Evolutionary conservation across 2,329 filamentous ascomycete genomes (phyloP).

Genomic region (Orbilia oligospora): DNA sequence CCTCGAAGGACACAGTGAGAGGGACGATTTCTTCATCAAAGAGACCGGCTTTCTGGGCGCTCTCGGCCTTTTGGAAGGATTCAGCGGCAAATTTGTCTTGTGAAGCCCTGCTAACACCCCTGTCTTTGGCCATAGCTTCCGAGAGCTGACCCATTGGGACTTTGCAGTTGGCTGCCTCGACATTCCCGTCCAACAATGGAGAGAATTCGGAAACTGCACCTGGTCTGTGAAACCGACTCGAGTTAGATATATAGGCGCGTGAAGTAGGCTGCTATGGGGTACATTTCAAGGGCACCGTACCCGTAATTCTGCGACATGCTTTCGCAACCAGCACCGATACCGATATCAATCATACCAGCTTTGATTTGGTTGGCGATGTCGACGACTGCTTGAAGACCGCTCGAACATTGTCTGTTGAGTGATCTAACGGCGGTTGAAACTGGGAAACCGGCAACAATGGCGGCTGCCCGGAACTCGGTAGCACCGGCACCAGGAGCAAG

Average conservation of each 20-base stretch:
- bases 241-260: neutral
- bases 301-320: conserved; percentile 96
- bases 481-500: conserved; percentile 93
- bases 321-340: conserved; percentile 94
- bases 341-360: conserved; percentile 92
- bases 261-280: neutral
- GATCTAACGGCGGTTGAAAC: conserved; percentile 85
- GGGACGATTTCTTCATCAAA: conserved; percentile 94
- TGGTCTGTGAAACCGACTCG: conserved; percentile 71
- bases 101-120: conserved; percentile 77
- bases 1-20: conserved; percentile 86
- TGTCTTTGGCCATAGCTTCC: conserved; percentile 93
- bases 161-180: conserved; percentile 93
- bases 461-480: conserved; percentile 95
- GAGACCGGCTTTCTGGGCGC: conserved; percentile 88
- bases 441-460: conserved; percentile 90
- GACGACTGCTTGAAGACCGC: conserved; percentile 89
- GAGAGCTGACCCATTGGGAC: conserved; percentile 95
- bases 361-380: conserved; percentile 95
- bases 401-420: conserved; percentile 94
- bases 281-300: conserved; percentile 69
- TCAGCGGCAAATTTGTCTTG: conserved; percentile 96
- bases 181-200: conserved; percentile 84
- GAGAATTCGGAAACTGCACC: conserved; percentile 92
- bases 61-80: conserved; percentile 90